Base-by-base conservation (phyloP, 164 flowering plant species). In the Piper betle region DNA sequence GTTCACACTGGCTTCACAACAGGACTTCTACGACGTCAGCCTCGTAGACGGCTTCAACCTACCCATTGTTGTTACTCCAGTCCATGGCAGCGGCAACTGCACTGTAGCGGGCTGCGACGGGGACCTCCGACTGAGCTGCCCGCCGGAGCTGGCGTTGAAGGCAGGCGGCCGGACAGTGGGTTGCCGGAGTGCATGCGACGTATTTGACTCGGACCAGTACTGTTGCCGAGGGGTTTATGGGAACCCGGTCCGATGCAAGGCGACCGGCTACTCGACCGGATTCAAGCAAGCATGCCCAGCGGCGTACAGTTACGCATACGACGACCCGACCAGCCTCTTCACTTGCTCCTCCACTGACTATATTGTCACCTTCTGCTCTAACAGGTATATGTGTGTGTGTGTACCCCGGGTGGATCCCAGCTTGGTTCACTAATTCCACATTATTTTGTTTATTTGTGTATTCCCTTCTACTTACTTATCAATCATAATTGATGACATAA, bases 151-250 rank as follows among this genome's bases (percentile, higher is more conserved):
- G 0, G 64, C 91, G 4, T 71, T 80, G 5, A 80, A 76, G 62
- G 61, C 58, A 6, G 69, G 68, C 10, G 84, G 86, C 4, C 77
- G 75, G 71, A 69, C 61, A 1, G 74, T 84, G 1, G 96, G 62
- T 4, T 91, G 99, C 65, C 63, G 84, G 53, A 91, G 96, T 58
- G 99, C 97, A 0, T 94, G 99, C 57, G 89, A 91, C 13, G 96
- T 87, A 67, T 94, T 85, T 58, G 55, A 79, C 60, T 80, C 86
- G 0, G 99, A 94, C 61, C 80, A 85, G 70, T 94, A 88, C 52
- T 94, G 97, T 56, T 94, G 97, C 65, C 73, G 76, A 50, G 97
- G 96, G 0, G 61, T 62, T 15, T 76, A 62, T 56, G 91, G 87
- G 1, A 90, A 85, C 65, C 52, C 98, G 1, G 59, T 40, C 1